phyloP scores from a whole-genome alignment of 352 stramenopile genomes.

The Phytophthora sp. region DNA sequence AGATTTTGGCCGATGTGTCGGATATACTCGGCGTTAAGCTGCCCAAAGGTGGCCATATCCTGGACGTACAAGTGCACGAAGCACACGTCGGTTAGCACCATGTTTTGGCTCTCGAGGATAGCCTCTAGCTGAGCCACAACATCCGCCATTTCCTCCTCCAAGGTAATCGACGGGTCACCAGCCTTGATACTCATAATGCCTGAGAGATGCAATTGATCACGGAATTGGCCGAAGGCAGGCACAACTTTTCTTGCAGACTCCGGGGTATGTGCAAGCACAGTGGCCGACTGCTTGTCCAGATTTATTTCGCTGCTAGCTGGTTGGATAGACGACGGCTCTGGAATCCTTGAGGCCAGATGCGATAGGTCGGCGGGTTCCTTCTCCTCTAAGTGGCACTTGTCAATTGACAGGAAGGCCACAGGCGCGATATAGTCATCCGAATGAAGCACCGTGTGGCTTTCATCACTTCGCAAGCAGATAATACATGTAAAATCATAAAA shows the following conservation, averaged over 20 bases:
- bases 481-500: constrained; percentile 5
- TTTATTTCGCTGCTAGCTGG: background rate
- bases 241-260: constrained; percentile 27
- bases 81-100: constrained; percentile 90
- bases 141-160: constrained; percentile 72
- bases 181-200: constrained; percentile 60
- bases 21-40: constrained; percentile 95
- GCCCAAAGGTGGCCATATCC: constrained; percentile 94
- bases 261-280: constrained; percentile 29
- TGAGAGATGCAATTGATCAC: constrained; percentile 70
- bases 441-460: constrained; percentile 92
- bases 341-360: constrained; percentile 48
- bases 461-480: constrained; percentile 84
- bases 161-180: constrained; percentile 34
- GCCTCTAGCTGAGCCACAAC: constrained; percentile 53
- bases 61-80: constrained; percentile 97
- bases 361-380: constrained; percentile 65
- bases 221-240: constrained; percentile 49
- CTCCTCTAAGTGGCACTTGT: constrained; percentile 89
- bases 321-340: constrained; percentile 7
- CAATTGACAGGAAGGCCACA: constrained; percentile 93
- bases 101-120: constrained; percentile 45
- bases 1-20: constrained; percentile 86
- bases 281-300: constrained; percentile 23
- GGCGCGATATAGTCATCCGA: constrained; percentile 92